These are phyloP conservation scores for Cyclaneusma minus DNA, from an alignment of 2,329 filamentous ascomycete genomes.

Conservation along the genomic window DNA sequence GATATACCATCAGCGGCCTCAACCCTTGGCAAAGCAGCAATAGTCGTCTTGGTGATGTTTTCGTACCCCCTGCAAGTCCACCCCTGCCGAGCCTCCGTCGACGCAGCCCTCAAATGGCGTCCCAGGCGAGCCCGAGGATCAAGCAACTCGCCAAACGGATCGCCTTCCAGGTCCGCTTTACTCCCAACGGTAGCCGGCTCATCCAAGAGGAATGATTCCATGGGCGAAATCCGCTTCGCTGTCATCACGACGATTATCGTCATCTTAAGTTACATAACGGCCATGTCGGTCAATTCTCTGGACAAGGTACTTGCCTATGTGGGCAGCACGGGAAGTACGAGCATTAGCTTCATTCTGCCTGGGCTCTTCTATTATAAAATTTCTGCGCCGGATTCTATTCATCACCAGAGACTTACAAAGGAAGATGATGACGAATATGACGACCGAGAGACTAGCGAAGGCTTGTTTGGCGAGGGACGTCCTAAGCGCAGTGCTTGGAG, in stretches of 20 bases:
- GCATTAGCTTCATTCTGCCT: constrained; percentile 92
- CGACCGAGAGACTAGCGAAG: constrained; percentile 34
- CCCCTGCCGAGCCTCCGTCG: constrained; percentile 85
- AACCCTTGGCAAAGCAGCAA: constrained; percentile 87
- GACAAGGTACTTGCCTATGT: constrained; percentile 91
- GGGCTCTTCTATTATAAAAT: constrained; percentile 99
- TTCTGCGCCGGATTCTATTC: constrained; percentile 69
- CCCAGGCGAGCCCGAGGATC: constrained; percentile 30
- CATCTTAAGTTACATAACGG: constrained; percentile 69
- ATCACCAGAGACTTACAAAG: constrained; percentile 77
- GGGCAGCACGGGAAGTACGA: constrained; percentile 83
- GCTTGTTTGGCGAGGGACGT: constrained; percentile 14
- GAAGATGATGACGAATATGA: constrained; percentile 71
- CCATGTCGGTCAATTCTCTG: constrained; percentile 79
- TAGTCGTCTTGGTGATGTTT: constrained; percentile 91
- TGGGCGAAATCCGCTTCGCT: constrained; percentile 81
- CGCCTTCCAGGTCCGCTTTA: constrained; percentile 23
- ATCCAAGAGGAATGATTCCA: constrained; percentile 38
- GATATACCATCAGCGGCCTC: constrained; percentile 63
- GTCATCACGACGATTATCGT: constrained; percentile 78
- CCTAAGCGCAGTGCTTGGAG: constrained; percentile 31
- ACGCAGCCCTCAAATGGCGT: constrained; percentile 88
- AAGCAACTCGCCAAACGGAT: constrained; percentile 19
- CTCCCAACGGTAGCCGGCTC: constrained; percentile 27
- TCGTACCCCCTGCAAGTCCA: constrained; percentile 93